These are phyloP conservation scores for Salix viminalis DNA, from an alignment of 345 rosid species.

Conservation along the genomic window DNA sequence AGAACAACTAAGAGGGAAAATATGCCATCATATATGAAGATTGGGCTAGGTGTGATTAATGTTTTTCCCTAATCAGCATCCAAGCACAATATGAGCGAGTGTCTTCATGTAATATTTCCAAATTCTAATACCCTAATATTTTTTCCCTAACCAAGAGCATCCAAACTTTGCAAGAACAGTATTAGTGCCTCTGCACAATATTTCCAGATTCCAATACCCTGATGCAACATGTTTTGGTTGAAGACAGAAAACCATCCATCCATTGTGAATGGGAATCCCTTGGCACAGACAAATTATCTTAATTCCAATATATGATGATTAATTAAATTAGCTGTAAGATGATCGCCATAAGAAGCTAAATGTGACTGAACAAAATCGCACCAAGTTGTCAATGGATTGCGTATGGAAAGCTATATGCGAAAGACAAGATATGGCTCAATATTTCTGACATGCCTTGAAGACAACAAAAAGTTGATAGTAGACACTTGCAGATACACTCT, in stretches of 20 bases:
- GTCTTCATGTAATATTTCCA: too few relatives aligned
- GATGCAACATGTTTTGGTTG: too few relatives aligned
- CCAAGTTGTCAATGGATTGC: neutral
- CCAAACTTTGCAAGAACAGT: too few relatives aligned
- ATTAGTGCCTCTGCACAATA: too few relatives aligned
- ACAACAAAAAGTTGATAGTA: neutral
- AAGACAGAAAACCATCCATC: neutral
- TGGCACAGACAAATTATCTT: neutral
- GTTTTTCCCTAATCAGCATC: neutral
- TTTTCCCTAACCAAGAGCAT: too few relatives aligned
- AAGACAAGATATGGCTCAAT: neutral
- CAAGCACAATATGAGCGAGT: too few relatives aligned
- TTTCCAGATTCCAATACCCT: too few relatives aligned
- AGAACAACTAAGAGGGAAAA: neutral
- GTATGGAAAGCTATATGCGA: neutral
- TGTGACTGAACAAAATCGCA: neutral
- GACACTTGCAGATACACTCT: neutral
- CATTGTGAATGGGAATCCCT: neutral
- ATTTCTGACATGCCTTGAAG: neutral
- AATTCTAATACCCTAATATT: too few relatives aligned
- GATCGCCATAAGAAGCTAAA: neutral
- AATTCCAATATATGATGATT: neutral
- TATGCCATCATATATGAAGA: neutral
- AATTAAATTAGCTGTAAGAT: neutral
- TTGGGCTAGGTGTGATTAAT: neutral